Percentiles rank a stretch among this genome's conserved stretches.
phyloP scores from a whole-genome alignment of 176 grass and related monocot genomes.

The barley (Hordeum vulgare) region DNA sequence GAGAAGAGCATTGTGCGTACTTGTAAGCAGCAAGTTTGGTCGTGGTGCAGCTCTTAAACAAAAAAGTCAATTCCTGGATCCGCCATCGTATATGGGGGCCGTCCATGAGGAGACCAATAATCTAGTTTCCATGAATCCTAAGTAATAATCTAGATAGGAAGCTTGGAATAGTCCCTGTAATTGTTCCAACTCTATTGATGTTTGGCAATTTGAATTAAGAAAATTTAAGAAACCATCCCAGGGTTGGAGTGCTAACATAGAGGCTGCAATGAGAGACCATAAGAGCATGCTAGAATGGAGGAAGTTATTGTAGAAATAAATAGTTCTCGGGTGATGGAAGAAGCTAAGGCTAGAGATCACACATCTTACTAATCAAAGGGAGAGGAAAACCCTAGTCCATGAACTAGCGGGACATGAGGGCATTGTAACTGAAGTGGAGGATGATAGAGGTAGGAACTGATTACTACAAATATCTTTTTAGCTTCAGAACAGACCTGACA shows the following conservation, averaged over 20 bases:
- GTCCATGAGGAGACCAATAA: no score
- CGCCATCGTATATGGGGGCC: no score
- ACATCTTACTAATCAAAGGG: neutral
- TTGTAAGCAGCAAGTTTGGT: slow-evolving; percentile 44
- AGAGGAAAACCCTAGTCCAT: neutral
- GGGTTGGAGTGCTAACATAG: neutral
- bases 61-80: no score
- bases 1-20: slow-evolving; percentile 37
- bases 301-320: neutral
- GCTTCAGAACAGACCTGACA: neutral
- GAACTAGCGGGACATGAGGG: neutral
- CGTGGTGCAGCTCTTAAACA: neutral
- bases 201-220: neutral
- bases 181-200: neutral
- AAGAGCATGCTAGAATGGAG: no score
- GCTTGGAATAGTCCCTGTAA: neutral
- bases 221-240: neutral
- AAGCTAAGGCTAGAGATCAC: neutral
- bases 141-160: neutral
- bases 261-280: neutral
- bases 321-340: neutral
- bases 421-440: neutral
- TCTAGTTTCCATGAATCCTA: no score
- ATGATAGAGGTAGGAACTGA: neutral
- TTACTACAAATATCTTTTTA: neutral